phyloP scores from a whole-genome alignment of 2,329 filamentous ascomycete genomes.

The Raffaelea deltoideospora region DNA sequence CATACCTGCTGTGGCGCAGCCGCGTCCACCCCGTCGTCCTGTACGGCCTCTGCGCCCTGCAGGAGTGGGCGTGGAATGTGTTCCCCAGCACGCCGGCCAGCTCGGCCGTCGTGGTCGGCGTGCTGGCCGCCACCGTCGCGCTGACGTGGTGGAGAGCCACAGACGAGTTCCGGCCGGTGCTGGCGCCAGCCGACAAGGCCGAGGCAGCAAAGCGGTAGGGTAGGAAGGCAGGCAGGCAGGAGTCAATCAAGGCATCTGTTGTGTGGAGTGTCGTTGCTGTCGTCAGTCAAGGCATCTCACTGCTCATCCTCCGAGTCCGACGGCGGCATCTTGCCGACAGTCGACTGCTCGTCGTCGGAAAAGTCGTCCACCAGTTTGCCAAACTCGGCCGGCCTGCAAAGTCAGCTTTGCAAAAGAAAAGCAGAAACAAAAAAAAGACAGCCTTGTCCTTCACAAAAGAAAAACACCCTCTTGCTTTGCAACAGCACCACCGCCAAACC shows the following conservation, averaged over 20 bases:
- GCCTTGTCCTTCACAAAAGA: too few species aligned
- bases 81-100: slow-evolving; percentile 59
- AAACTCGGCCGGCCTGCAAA: slow-evolving; percentile 62
- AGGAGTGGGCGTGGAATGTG: slow-evolving; percentile 91
- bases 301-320: slow-evolving; percentile 61
- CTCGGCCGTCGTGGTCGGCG: slow-evolving; percentile 50
- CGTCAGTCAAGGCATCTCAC: slow-evolving; percentile 14
- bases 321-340: slow-evolving; percentile 71
- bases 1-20: slow-evolving; percentile 72
- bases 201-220: slow-evolving; percentile 9
- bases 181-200: slow-evolving; percentile 6
- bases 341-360: slow-evolving; percentile 62
- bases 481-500: too few species aligned
- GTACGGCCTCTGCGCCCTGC: slow-evolving; percentile 55
- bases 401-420: background rate
- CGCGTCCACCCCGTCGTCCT: slow-evolving; percentile 53
- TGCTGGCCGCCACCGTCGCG: slow-evolving; percentile 51
- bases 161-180: slow-evolving; percentile 19
- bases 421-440: background rate
- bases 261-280: too few species aligned
- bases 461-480: too few species aligned
- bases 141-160: slow-evolving; percentile 44
- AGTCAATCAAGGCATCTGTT: too few species aligned
- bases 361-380: slow-evolving; percentile 31
- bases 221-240: too few species aligned